These are phyloP conservation scores for Tuber brumale DNA, from an alignment of 495 filamentous ascomycete genomes.

Conservation along the genomic window DNA sequence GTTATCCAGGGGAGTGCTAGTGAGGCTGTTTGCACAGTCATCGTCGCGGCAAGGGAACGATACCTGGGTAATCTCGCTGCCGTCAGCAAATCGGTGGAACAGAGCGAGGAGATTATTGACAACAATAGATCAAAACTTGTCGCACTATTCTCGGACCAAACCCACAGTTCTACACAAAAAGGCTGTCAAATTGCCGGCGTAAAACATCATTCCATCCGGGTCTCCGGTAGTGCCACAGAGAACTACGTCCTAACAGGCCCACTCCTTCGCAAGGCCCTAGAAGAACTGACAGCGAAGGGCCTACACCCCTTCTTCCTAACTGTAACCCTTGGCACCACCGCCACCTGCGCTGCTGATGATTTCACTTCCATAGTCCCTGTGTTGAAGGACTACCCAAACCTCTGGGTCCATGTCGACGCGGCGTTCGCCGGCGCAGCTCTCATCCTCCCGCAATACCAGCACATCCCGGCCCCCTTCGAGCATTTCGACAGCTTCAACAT, in stretches of 20 bases:
- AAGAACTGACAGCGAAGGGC: slow-evolving; percentile 55
- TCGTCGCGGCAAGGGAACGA: slow-evolving; percentile 84
- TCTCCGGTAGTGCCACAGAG: slow-evolving; percentile 47
- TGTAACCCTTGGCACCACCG: slow-evolving; percentile 79
- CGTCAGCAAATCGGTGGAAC: slow-evolving; percentile 51
- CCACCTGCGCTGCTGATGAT: slow-evolving; percentile 79
- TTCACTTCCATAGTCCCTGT: slow-evolving; percentile 63
- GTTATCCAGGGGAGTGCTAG: slow-evolving; percentile 93
- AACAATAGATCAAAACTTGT: slow-evolving; percentile 64
- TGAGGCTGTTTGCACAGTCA: slow-evolving; percentile 77
- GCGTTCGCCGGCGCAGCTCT: slow-evolving; percentile 87
- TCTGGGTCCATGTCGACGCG: slow-evolving; percentile 96
- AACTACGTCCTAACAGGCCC: slow-evolving; percentile 65
- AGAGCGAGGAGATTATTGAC: slow-evolving; percentile 59
- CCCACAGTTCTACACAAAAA: slow-evolving; percentile 81
- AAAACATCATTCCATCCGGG: slow-evolving; percentile 61
- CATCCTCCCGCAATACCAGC: slow-evolving; percentile 70
- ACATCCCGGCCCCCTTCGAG: slow-evolving; percentile 57
- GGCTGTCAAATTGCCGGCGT: slow-evolving; percentile 80
- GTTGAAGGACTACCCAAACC: slow-evolving; percentile 55
- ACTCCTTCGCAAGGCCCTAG: slow-evolving; percentile 55
- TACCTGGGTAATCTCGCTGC: slow-evolving; percentile 56
- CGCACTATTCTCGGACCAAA: slow-evolving; percentile 69
- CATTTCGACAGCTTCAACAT: slow-evolving; percentile 81
- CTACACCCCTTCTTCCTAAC: slow-evolving; percentile 82